Evolutionary conservation across 192 early-diverging fungal species (phyloP), one percentile per base, ranked within the genome.

Genomic region (Phlyctochytrium arcticum): DNA sequence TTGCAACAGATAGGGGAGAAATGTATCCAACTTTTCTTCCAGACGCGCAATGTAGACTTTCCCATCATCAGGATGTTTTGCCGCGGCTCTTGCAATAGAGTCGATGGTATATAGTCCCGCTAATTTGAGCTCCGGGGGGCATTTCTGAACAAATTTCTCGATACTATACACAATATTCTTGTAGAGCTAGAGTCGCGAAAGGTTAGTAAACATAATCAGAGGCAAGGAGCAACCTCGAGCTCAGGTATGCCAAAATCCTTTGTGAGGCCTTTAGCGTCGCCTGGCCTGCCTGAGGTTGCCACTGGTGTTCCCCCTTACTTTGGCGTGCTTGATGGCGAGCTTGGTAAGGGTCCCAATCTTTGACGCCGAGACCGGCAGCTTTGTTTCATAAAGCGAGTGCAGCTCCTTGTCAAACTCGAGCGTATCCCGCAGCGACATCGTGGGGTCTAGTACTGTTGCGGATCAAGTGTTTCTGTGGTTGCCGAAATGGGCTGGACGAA

Each of bases 331-430:
- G 15, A 80, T 26, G 21, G 74, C 81, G 34, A 79, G 58, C 47
- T 80, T 79, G 9, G 81, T 82, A 24, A 83, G 50, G 24, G 50
- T n/a, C 15, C 61, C 26, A 51, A 83, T 82, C 54, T 75, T 76
- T 30, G 79, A 80, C 0, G 75, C 79, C 6, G 81, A 83, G 0
- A 83, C 63, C n/a, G 79, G 76, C 3, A 67, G 51, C 57, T 72
- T 73, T 6, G 70, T 71, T 33, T 78, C 71, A 44, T 65, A 47
- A 24, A 77, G 65, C 26, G 76, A 68, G 29, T 80, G 72, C 27
- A 82, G 68, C 62, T 78, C 75, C 37, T 74, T 75, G 71, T 82
- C 78, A 54, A 82, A 82, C 69, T 78, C 80, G 47, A 65, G 49
- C 10, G 71, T 31, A 21, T 69, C 67, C 65, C 39, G 39, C 15